phyloP scores from a whole-genome alignment of 352 stramenopile species.

The Globisporangium mamillatum region DNA sequence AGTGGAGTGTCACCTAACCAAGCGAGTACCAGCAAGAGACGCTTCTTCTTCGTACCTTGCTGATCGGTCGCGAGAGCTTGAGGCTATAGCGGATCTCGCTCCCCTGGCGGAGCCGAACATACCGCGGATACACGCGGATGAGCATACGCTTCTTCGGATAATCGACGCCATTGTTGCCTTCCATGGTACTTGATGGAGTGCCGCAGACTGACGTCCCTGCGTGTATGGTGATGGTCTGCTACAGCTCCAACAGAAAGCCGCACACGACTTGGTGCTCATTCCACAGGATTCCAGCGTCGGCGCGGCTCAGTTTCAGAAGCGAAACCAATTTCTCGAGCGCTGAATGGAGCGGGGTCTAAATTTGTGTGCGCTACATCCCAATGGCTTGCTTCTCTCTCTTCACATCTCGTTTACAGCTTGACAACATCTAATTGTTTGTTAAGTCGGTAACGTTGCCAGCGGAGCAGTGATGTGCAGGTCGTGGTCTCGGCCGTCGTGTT shows the following conservation, averaged over 20 bases:
- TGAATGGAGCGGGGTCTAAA: not conserved
- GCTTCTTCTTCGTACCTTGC: conserved; percentile 29
- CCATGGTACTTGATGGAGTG: not conserved
- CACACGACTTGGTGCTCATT: not conserved
- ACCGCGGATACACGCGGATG: conserved; percentile 52
- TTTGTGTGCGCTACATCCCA: not conserved
- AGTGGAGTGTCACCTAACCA: not conserved
- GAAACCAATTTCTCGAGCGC: not conserved
- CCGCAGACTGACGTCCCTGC: not conserved
- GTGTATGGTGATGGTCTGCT: not conserved
- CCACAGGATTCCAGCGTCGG: not conserved
- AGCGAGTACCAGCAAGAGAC: not conserved
- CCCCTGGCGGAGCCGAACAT: conserved; percentile 58
- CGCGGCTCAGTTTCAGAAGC: not conserved
- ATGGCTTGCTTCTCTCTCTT: not conserved
- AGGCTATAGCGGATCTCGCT: conserved; percentile 63
- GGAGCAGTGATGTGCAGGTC: no score
- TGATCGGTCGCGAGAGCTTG: conserved; percentile 46
- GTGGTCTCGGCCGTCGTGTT: no score
- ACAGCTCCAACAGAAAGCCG: not conserved
- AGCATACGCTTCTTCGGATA: conserved; percentile 36
- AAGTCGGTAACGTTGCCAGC: not conserved
- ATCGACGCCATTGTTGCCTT: conserved; percentile 15
- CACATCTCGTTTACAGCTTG: not conserved
- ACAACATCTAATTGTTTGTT: not conserved